phyloP scores from a whole-genome alignment of 768 basidiomycete genomes.

The Steccherinum ochraceum region DNA sequence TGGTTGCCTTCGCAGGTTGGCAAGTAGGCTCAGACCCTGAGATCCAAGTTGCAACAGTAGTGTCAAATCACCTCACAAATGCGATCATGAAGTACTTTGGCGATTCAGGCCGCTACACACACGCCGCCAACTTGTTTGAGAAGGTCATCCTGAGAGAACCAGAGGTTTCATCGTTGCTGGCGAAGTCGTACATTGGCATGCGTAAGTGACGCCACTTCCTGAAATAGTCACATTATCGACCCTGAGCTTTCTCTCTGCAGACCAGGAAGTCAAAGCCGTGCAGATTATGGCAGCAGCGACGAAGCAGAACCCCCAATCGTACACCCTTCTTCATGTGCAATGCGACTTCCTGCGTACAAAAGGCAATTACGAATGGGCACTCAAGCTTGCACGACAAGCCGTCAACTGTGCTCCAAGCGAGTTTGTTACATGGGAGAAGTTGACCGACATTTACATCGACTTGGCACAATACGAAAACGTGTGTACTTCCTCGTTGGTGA shows the following conservation, averaged over 20 bases:
- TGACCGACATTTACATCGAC: slow-evolving; percentile 93
- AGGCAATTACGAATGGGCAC: slow-evolving; percentile 80
- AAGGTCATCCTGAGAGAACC: slow-evolving; percentile 82
- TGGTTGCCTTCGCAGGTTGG: slow-evolving; percentile 61
- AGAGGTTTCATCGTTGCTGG: slow-evolving; percentile 83
- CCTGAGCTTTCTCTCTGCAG: slow-evolving; percentile 36
- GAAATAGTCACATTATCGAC: background rate
- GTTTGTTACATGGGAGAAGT: slow-evolving; percentile 98
- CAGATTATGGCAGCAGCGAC: slow-evolving; percentile 87
- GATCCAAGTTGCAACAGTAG: slow-evolving; percentile 94
- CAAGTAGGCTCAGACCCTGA: slow-evolving; percentile 98
- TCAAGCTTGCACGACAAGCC: slow-evolving; percentile 87
- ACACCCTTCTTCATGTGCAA: slow-evolving; percentile 90
- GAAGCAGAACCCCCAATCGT: slow-evolving; percentile 82
- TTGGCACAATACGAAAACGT: slow-evolving; percentile 77
- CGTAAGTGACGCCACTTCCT: slow-evolving; percentile 47
- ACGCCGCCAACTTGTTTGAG: slow-evolving; percentile 90
- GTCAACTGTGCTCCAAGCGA: slow-evolving; percentile 99
- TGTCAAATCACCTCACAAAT: slow-evolving; percentile 93
- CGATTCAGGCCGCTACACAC: slow-evolving; percentile 80
- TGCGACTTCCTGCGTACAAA: slow-evolving; percentile 91
- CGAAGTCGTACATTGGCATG: slow-evolving; percentile 93
- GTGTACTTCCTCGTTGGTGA: slow-evolving; percentile 1
- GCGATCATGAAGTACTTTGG: slow-evolving; percentile 97
- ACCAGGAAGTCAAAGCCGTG: slow-evolving; percentile 97